Evolutionary conservation across 2,329 filamentous ascomycete species (phyloP).

Genomic region (Davidsoniella australis): DNA sequence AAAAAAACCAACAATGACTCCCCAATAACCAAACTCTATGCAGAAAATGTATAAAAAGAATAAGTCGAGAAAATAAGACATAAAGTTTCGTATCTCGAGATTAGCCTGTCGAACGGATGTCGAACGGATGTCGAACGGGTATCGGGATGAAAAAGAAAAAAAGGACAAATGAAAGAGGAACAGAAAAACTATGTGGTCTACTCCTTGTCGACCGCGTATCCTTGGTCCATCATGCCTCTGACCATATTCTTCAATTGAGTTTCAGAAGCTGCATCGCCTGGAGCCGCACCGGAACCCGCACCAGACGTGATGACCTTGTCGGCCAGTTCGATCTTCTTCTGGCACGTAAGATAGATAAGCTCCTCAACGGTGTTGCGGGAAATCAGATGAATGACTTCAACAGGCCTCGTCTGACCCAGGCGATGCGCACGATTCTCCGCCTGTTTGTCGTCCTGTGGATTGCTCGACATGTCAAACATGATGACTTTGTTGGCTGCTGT

Average conservation of each 20-base stretch:
- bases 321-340: constrained; percentile 85
- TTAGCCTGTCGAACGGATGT: too few relatives aligned
- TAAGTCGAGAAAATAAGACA: too few relatives aligned
- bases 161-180: too few relatives aligned
- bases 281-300: constrained; percentile 43
- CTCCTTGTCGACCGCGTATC: not conserved
- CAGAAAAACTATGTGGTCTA: not conserved
- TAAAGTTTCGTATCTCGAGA: too few relatives aligned
- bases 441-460: constrained; percentile 95
- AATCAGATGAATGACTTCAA: constrained; percentile 78
- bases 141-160: too few relatives aligned
- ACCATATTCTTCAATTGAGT: constrained; percentile 7
- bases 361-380: constrained; percentile 75
- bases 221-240: constrained; percentile 9
- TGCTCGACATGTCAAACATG: constrained; percentile 94
- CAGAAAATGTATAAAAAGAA: too few relatives aligned
- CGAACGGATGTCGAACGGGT: too few relatives aligned
- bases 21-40: too few relatives aligned
- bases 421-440: constrained; percentile 94
- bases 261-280: not conserved
- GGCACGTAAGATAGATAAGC: constrained; percentile 76
- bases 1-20: too few relatives aligned
- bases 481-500: constrained; percentile 94
- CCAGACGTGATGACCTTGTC: constrained; percentile 38
- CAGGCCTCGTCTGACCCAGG: constrained; percentile 76